phyloP scores from a whole-genome alignment of 768 basidiomycete genomes.

The Trametes maxima region DNA sequence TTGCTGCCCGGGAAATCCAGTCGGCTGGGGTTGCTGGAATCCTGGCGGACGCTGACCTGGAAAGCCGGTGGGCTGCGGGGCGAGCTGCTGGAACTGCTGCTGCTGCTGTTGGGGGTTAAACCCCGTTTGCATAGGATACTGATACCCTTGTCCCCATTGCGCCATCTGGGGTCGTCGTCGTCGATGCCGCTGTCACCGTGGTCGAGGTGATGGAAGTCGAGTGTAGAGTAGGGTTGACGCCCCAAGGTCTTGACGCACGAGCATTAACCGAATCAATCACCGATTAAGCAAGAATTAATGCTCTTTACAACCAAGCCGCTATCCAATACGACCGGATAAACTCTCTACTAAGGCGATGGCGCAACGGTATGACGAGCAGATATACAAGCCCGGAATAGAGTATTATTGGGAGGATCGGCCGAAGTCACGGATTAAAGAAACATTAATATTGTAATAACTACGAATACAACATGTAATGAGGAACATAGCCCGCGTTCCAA shows the following conservation, averaged over 20 bases:
- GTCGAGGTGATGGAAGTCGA: constrained; percentile 12
- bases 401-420: too few species aligned
- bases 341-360: too few species aligned
- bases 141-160: constrained; percentile 75
- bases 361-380: too few species aligned
- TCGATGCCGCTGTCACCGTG: constrained; percentile 2
- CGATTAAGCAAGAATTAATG: too few species aligned
- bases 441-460: too few species aligned
- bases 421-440: too few species aligned
- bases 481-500: too few species aligned
- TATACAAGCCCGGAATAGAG: too few species aligned
- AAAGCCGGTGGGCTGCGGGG: constrained; percentile 61
- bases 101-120: constrained; percentile 49
- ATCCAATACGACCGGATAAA: too few species aligned
- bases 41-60: constrained; percentile 28
- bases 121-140: constrained; percentile 77
- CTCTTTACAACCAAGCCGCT: too few species aligned
- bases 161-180: constrained; percentile 50
- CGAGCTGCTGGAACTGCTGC: constrained; percentile 41
- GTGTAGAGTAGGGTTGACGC: not conserved
- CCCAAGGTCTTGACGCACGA: not conserved
- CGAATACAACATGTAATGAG: too few species aligned
- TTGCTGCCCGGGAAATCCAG: constrained; percentile 49
- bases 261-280: too few species aligned
- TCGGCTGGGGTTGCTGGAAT: constrained; percentile 62